Evolutionary conservation across 768 basidiomycete species (phyloP).

Genomic region (Tulasnella sp.): DNA sequence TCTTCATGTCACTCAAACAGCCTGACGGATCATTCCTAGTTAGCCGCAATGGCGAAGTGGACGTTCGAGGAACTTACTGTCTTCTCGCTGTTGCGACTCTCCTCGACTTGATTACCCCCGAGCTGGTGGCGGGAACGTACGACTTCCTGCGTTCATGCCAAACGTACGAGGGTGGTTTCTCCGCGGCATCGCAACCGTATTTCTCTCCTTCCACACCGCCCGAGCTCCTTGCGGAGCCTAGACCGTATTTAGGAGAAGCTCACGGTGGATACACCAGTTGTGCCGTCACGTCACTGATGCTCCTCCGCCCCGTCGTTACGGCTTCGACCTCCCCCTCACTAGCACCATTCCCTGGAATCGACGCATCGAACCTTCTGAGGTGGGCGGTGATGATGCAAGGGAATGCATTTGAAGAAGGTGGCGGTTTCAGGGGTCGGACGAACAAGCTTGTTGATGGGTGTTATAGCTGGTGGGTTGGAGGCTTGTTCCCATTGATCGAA

Average conservation of each 20-base stretch:
- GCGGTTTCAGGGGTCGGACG: slow-evolving; percentile 87
- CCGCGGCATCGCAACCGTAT: slow-evolving; percentile 68
- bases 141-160: slow-evolving; percentile 75
- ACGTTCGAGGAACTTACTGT: slow-evolving; percentile 96
- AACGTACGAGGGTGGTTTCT: slow-evolving; percentile 96
- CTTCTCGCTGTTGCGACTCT: slow-evolving; percentile 75
- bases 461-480: slow-evolving; percentile 99
- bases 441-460: slow-evolving; percentile 99
- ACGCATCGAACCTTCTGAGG: slow-evolving; percentile 19
- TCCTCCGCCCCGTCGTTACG: slow-evolving; percentile 51
- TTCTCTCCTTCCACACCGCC: slow-evolving; percentile 31
- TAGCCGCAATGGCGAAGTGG: slow-evolving; percentile 79
- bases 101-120: slow-evolving; percentile 81
- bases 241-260: slow-evolving; percentile 85
- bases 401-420: slow-evolving; percentile 60
- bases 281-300: slow-evolving; percentile 73
- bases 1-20: slow-evolving; percentile 88
- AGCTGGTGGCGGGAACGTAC: slow-evolving; percentile 66
- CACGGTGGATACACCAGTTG: slow-evolving; percentile 99
- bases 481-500: slow-evolving; percentile 71
- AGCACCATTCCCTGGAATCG: not conserved
- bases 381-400: slow-evolving; percentile 60
- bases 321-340: not conserved
- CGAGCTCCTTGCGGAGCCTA: slow-evolving; percentile 30
- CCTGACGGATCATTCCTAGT: slow-evolving; percentile 91